Evolutionary conservation across 164 flowering plant genomes (phyloP).

Genomic region (Euptelea pleiosperma): DNA sequence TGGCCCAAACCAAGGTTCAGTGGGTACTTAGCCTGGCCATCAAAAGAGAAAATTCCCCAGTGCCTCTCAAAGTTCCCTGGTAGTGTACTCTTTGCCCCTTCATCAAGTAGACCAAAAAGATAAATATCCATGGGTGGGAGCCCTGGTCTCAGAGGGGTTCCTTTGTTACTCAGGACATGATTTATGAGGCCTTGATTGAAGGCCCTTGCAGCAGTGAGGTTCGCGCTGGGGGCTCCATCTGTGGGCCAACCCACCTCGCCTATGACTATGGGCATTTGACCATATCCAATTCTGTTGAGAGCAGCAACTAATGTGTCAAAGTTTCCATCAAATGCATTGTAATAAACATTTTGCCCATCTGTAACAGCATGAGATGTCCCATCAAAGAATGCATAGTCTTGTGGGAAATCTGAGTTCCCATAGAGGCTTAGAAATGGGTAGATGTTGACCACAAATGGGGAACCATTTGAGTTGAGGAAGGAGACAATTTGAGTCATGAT

Average conservation of each 20-base stretch:
- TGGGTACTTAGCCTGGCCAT: conserved; percentile 82
- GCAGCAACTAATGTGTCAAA: conserved; percentile 84
- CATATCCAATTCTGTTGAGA: conserved; percentile 67
- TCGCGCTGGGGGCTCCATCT: conserved; percentile 78
- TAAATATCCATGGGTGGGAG: conserved; percentile 76
- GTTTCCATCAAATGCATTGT: conserved; percentile 89
- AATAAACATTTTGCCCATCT: conserved; percentile 73
- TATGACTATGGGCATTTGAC: conserved; percentile 73
- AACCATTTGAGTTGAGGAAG: conserved; percentile 76
- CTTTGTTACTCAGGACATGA: conserved; percentile 59
- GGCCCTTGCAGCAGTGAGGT: conserved; percentile 68
- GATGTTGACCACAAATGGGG: conserved; percentile 91
- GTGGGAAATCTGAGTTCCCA: conserved; percentile 74
- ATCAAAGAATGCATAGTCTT: conserved; percentile 87
- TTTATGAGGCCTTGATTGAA: conserved; percentile 83
- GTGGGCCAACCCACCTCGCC: conserved; percentile 98
- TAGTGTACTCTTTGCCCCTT: conserved; percentile 68
- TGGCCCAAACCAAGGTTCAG: conserved; percentile 73
- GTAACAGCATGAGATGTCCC: conserved; percentile 70
- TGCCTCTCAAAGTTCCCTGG: conserved; percentile 96
- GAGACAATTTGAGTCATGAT: conserved; percentile 75
- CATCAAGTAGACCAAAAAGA: conserved; percentile 82
- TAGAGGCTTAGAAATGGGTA: conserved; percentile 92
- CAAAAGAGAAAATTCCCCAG: conserved; percentile 93
- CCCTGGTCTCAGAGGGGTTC: conserved; percentile 86